A percentile compares a stretch with the other conserved stretches of the same genome.
phyloP scores from a whole-genome alignment of 2,329 filamentous ascomycete species.

The Xylariaceae sp. region DNA sequence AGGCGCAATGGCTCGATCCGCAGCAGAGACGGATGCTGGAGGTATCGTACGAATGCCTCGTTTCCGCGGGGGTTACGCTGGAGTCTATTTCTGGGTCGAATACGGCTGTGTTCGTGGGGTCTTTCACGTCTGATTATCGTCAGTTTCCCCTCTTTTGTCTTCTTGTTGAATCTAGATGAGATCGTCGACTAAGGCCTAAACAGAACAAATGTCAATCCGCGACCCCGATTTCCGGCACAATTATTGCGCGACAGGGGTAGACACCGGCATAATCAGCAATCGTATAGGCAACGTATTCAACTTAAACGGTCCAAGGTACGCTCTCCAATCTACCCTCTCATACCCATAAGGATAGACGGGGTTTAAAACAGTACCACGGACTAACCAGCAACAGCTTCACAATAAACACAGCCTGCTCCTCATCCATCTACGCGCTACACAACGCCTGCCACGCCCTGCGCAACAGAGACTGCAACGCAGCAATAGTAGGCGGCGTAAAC shows the following conservation, averaged over 20 bases:
- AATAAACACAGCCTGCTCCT: slow-evolving; percentile 38
- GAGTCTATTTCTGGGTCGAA: slow-evolving; percentile 28
- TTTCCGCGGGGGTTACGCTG: slow-evolving; percentile 35
- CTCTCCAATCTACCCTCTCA: slow-evolving; percentile 6
- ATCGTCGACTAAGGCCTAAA: slow-evolving; percentile 2
- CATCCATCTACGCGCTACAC: slow-evolving; percentile 34
- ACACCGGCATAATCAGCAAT: slow-evolving; percentile 37
- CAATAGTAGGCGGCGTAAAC: slow-evolving; percentile 37
- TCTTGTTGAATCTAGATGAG: slow-evolving; percentile 7
- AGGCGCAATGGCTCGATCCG: slow-evolving; percentile 41
- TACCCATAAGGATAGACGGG: no score
- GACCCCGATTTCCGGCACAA: slow-evolving; percentile 28
- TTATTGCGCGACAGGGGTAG: slow-evolving; percentile 34
- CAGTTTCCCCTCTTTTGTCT: slow-evolving; percentile 13
- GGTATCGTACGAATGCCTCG: slow-evolving; percentile 41
- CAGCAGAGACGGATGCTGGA: slow-evolving; percentile 41
- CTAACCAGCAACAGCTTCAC: slow-evolving; percentile 15
- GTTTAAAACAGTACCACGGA: not conserved
- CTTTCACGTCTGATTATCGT: slow-evolving; percentile 27
- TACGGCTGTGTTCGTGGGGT: slow-evolving; percentile 30
- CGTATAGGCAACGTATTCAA: slow-evolving; percentile 39
- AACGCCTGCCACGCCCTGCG: slow-evolving; percentile 30
- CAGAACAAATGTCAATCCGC: slow-evolving; percentile 26
- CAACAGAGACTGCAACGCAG: slow-evolving; percentile 31
- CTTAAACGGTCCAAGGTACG: slow-evolving; percentile 33